phyloP scores from a whole-genome alignment of 2,329 filamentous ascomycete genomes.

The Aspergillus puulaauensis region DNA sequence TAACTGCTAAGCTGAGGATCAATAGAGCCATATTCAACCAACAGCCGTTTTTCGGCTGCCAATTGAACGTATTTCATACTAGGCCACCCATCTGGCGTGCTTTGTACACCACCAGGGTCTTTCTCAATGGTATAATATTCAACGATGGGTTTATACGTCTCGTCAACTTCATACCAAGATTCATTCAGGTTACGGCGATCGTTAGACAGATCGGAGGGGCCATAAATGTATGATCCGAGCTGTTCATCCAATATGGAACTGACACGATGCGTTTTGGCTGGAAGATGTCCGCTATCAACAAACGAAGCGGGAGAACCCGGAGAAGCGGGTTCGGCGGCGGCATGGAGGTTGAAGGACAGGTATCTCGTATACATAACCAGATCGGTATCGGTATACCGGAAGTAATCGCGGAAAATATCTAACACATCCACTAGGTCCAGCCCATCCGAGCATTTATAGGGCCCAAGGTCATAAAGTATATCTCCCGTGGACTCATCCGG shows the following conservation, averaged over 20 bases:
- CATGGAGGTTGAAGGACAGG: slow-evolving; percentile 61
- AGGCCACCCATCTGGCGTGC: slow-evolving; percentile 63
- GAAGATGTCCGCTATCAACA: slow-evolving; percentile 46
- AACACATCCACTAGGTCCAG: slow-evolving; percentile 54
- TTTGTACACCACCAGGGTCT: slow-evolving; percentile 35
- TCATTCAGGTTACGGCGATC: slow-evolving; percentile 58
- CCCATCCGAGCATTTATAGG: slow-evolving; percentile 54
- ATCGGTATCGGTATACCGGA: slow-evolving; percentile 54
- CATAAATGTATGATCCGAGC: slow-evolving; percentile 55
- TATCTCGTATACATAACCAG: slow-evolving; percentile 55
- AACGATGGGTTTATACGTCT: slow-evolving; percentile 45
- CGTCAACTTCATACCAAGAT: slow-evolving; percentile 55
- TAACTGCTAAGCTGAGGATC: slow-evolving; percentile 59
- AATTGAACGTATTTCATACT: slow-evolving; percentile 60
- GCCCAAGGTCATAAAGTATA: slow-evolving; percentile 50
- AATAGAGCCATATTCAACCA: slow-evolving; percentile 57
- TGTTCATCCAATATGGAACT: slow-evolving; percentile 50
- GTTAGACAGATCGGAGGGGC: slow-evolving; percentile 47
- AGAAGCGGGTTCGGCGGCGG: slow-evolving; percentile 46
- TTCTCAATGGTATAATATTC: slow-evolving; percentile 53
- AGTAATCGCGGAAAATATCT: slow-evolving; percentile 53
- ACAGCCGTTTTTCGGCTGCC: slow-evolving; percentile 51
- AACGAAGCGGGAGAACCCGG: slow-evolving; percentile 44
- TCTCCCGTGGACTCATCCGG: slow-evolving; percentile 23
- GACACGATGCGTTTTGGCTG: slow-evolving; percentile 44